These are phyloP conservation scores for Yamadazyma kanchanaburiensis DNA, from an alignment of 1,139 yeast species.

Conservation along the genomic window DNA sequence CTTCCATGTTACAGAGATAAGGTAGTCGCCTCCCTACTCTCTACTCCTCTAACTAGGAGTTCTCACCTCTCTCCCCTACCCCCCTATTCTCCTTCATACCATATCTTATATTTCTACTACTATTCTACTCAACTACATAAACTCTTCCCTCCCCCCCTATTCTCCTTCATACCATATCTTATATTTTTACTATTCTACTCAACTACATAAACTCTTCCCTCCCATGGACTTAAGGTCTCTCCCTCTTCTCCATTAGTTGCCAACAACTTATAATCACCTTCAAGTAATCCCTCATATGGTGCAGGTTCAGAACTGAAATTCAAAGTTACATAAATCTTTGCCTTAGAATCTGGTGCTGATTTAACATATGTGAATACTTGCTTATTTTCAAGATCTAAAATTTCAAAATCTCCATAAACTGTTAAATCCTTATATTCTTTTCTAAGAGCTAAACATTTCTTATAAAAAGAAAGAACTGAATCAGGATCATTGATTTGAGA, in stretches of 20 bases:
- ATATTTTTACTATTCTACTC: no score
- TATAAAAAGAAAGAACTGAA: constrained; percentile 48
- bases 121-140: constrained; percentile 15
- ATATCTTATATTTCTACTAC: no score
- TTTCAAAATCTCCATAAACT: constrained; percentile 48
- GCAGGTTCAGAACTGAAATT: constrained; percentile 38
- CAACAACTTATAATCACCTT: constrained; percentile 24
- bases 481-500: constrained; percentile 43
- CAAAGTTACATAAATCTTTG: constrained; percentile 38
- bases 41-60: no score
- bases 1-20: no score
- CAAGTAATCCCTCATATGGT: constrained; percentile 25
- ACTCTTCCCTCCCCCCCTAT: no score
- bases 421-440: constrained; percentile 41
- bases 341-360: constrained; percentile 1
- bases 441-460: constrained; percentile 39
- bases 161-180: no score
- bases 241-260: constrained; percentile 24
- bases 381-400: constrained; percentile 25
- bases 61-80: no score
- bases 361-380: constrained; percentile 10
- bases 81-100: no score
- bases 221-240: constrained; percentile 29
- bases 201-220: constrained; percentile 32
- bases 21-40: no score